These are phyloP conservation scores for Penstemon eatonii DNA, from an alignment of 257 asterid species.

Conservation along the genomic window DNA sequence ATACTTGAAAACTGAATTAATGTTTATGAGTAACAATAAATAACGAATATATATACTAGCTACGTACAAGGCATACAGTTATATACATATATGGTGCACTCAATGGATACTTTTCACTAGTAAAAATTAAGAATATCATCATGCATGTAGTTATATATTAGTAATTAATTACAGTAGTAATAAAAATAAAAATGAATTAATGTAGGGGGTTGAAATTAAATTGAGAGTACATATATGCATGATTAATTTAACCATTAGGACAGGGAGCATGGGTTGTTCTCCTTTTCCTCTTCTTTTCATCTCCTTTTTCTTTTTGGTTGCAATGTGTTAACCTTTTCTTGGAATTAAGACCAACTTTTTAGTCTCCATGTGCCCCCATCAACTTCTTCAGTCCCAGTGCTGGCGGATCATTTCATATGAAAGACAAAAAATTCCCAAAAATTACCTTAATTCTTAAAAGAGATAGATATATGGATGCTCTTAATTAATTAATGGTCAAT, in stretches of 20 bases:
- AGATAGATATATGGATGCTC: neutral
- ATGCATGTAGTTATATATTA: neutral
- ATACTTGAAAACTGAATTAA: too few relatives aligned
- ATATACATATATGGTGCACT: too few relatives aligned
- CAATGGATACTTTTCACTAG: neutral
- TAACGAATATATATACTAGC: too few relatives aligned
- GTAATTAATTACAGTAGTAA: constrained; percentile 12
- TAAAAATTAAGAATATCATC: neutral
- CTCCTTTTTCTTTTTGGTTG: constrained; percentile 50
- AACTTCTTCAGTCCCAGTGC: constrained; percentile 40
- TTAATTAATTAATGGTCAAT: too few relatives aligned
- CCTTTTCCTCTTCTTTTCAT: constrained; percentile 32
- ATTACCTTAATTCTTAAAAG: neutral
- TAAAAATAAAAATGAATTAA: too few relatives aligned
- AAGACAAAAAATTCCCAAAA: constrained; percentile 23
- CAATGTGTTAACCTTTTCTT: constrained; percentile 49
- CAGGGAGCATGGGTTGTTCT: constrained; percentile 59
- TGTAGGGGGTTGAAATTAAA: constrained; percentile 8
- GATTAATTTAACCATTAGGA: constrained; percentile 29
- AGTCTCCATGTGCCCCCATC: constrained; percentile 62
- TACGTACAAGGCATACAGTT: too few relatives aligned
- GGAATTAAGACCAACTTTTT: constrained; percentile 55
- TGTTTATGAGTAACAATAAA: too few relatives aligned
- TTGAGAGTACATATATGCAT: constrained; percentile 33
- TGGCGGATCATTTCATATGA: constrained; percentile 39